Base-by-base conservation (phyloP, 202 grass and related monocot genomes). In the Eragrostis tef region DNA sequence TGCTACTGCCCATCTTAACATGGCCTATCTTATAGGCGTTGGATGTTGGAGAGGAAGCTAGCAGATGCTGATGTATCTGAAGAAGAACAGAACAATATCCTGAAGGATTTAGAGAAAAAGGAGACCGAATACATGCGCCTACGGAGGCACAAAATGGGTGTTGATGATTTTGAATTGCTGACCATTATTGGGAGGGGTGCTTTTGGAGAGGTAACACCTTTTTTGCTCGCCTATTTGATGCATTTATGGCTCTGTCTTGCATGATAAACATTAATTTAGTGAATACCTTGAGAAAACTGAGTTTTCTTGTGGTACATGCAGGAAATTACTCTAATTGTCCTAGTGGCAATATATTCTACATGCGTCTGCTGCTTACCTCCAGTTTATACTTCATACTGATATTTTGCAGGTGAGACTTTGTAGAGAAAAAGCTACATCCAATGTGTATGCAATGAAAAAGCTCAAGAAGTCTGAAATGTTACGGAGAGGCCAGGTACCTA, bases 401-500 rank as follows among this genome's bases (percentile, higher is more conserved):
- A 42, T 85, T 74, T 69, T 90, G 29, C 87, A 94, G 92, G 92
- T 94, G 68, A 94, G 92, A 83, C 86, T 94, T 68, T 94, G 92
- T 83, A 89, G 87, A 91, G 89, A 87, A 65, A 91, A 89, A 52
- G 64, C 78, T 76, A 91, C 89, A 43, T 78, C 81, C 24, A 84
- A 94, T 89, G 86, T 94, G 0, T 91, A 94, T 89, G 89, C 89
- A 76, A 94, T 94, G 89, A 94, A 91, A 89, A 94, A 94, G 79
- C 92, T 94, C 43, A 89, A 94, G 62, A 94, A 94, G 69, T 91
- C 87, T 47, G 92, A 94, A 87, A 94, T 94, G 92, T 88, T 94
- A 83, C 89, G 92, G 47, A 89, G 89, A 81, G 92, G 89, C 46
- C 89, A 94, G 92, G 92, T 94, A 91, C 26, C 29, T 62, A 67